Evolutionary conservation across 805 yeast species (phyloP).

Genomic region (Metschnikowia arizonensis): DNA sequence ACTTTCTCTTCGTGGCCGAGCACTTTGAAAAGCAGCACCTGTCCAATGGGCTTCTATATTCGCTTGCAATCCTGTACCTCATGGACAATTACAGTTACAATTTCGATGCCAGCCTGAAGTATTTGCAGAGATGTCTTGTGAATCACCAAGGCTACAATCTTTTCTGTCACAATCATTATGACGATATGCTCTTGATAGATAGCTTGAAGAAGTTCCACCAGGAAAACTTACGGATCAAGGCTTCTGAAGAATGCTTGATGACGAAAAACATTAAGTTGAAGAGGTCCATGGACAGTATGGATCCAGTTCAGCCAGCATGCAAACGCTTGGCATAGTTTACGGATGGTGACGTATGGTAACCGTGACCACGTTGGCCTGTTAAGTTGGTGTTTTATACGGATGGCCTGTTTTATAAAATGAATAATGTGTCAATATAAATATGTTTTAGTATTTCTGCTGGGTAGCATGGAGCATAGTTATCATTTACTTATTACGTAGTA

Average conservation of each 20-base stretch:
- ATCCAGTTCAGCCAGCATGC: conserved; percentile 4
- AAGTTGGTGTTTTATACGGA: not conserved
- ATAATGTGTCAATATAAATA: not conserved
- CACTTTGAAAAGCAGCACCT: conserved; percentile 22
- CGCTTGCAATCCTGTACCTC: conserved; percentile 32
- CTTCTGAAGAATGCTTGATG: conserved; percentile 21
- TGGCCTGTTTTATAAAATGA: not conserved
- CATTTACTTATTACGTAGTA: too few relatives aligned
- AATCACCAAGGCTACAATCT: not conserved
- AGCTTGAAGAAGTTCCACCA: conserved; percentile 34
- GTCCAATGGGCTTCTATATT: conserved; percentile 23
- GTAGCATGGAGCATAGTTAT: not conserved
- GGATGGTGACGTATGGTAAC: not conserved
- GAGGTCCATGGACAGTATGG: conserved; percentile 16
- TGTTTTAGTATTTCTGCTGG: not conserved
- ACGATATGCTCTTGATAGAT: conserved; percentile 37
- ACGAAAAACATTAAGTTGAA: conserved; percentile 29
- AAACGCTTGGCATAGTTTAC: conserved; percentile 9
- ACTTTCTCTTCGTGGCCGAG: conserved; percentile 33
- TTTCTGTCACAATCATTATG: conserved; percentile 32
- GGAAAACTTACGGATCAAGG: conserved; percentile 33
- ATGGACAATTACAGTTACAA: conserved; percentile 40
- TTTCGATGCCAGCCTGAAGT: conserved; percentile 26
- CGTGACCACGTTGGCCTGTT: not conserved
- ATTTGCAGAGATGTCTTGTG: conserved; percentile 20